Evolutionary conservation across 768 basidiomycete genomes (phyloP).

Genomic region (Lentinula sp.): DNA sequence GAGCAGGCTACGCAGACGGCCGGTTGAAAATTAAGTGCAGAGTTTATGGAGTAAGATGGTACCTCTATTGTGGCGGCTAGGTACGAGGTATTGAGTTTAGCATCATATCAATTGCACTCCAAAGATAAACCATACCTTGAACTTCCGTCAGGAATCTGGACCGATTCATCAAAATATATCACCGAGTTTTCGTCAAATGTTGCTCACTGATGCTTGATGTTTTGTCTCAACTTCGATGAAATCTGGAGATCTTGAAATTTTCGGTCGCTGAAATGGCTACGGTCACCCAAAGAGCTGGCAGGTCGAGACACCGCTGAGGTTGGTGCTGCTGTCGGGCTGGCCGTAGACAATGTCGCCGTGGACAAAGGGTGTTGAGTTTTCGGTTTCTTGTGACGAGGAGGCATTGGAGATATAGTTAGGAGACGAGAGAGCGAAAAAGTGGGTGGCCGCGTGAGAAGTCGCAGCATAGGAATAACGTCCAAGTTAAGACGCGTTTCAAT

Average conservation of each 20-base stretch:
- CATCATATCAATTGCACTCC: not conserved
- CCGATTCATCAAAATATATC: not conserved
- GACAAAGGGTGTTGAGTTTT: not conserved
- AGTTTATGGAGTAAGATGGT: not conserved
- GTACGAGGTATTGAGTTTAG: not conserved
- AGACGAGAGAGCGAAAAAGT: not conserved
- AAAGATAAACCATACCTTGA: constrained; percentile 26
- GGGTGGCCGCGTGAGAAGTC: not conserved
- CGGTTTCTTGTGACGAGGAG: not conserved
- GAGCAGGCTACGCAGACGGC: constrained; percentile 23
- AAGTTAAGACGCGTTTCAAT: not conserved
- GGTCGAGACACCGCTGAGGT: not conserved
- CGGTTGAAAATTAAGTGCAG: not conserved
- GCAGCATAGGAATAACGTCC: not conserved
- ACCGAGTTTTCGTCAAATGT: not conserved
- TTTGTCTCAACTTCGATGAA: constrained; percentile 32
- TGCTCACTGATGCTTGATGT: constrained; percentile 37
- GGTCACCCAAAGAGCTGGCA: constrained; percentile 9
- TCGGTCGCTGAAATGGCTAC: constrained; percentile 20
- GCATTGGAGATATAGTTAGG: not conserved
- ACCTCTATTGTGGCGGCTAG: constrained; percentile 37
- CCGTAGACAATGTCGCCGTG: not conserved
- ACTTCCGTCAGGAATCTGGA: constrained; percentile 41
- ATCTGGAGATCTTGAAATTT: constrained; percentile 26
- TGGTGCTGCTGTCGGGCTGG: not conserved